phyloP scores from a whole-genome alignment of 192 early-diverging fungal genomes.

The Linnemannia schmuckeri region DNA sequence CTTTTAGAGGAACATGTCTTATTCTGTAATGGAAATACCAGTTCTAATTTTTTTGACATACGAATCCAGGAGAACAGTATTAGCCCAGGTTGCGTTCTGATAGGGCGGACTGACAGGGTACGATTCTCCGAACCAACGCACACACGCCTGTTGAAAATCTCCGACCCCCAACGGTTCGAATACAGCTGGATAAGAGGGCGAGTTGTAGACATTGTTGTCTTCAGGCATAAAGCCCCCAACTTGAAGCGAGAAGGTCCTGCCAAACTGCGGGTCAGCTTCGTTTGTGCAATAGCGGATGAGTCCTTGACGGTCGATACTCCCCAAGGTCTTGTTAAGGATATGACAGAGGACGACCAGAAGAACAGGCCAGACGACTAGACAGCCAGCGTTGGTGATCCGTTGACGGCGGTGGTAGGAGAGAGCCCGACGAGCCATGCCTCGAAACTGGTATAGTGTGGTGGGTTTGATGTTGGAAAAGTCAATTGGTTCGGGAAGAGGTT shows the following conservation, averaged over 20 bases:
- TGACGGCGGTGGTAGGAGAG: constrained; percentile 25
- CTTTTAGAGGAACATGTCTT: no score
- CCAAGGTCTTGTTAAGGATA: background rate
- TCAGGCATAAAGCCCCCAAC: background rate
- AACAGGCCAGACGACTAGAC: constrained; percentile 20
- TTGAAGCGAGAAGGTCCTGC: background rate
- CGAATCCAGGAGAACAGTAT: background rate
- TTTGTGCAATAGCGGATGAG: constrained; percentile 15
- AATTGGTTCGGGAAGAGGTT: constrained; percentile 7
- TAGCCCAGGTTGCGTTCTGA: constrained; percentile 2
- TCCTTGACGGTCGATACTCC: background rate
- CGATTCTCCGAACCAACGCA: constrained; percentile 21
- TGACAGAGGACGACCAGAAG: constrained; percentile 8
- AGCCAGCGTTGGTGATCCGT: constrained; percentile 1
- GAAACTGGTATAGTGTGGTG: constrained; percentile 7
- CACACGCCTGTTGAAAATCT: background rate
- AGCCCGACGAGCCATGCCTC: constrained; percentile 12
- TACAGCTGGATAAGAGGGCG: background rate
- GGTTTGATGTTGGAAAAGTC: constrained; percentile 10
- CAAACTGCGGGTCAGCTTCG: constrained; percentile 4
- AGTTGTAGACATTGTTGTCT: constrained; percentile 9
- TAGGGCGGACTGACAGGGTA: constrained; percentile 12
- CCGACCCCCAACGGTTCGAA: background rate
- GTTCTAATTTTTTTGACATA: background rate
- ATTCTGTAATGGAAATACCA: background rate